phyloP scores from a whole-genome alignment of 805 yeast genomes.

The Starmerella roubikii region DNA sequence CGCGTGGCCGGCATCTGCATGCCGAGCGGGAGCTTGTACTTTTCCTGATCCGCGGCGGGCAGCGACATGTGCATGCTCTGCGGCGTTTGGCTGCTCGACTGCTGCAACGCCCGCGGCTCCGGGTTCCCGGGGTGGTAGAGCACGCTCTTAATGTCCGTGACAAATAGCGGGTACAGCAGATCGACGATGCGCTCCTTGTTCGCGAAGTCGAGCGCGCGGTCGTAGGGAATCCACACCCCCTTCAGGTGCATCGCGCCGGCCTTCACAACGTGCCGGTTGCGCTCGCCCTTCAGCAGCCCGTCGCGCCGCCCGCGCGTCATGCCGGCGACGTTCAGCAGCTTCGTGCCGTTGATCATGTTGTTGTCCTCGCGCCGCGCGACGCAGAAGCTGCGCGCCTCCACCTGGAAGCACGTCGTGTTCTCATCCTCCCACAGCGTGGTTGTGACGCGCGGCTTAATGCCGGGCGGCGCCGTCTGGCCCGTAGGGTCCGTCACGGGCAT shows the following conservation, averaged over 20 bases:
- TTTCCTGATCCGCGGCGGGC: constrained; percentile 2
- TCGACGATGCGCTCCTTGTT: constrained; percentile 64
- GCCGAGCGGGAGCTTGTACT: constrained; percentile 1
- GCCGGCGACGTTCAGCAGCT: constrained; percentile 67
- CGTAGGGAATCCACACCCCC: constrained; percentile 86
- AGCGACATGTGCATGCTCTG: neutral
- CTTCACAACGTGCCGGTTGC: constrained; percentile 65
- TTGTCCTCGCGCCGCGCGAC: constrained; percentile 77
- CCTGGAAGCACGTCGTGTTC: constrained; percentile 71
- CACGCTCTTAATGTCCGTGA: constrained; percentile 49
- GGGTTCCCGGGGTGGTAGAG: constrained; percentile 25
- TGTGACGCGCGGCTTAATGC: constrained; percentile 45
- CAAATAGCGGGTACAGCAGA: constrained; percentile 52
- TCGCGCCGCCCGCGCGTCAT: constrained; percentile 82
- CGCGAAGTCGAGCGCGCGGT: constrained; percentile 69
- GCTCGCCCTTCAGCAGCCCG: constrained; percentile 67
- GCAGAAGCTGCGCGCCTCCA: constrained; percentile 65
- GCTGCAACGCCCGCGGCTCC: constrained; percentile 6
- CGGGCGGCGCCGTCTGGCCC: constrained; percentile 30
- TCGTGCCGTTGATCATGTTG: constrained; percentile 77
- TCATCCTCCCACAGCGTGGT: constrained; percentile 91
- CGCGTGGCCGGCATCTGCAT: neutral
- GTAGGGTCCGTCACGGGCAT: constrained; percentile 28
- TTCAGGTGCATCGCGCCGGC: constrained; percentile 78
- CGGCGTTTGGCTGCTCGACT: neutral